Base-by-base conservation (phyloP, 805 yeast genomes). In the Saturnispora quitensis region DNA sequence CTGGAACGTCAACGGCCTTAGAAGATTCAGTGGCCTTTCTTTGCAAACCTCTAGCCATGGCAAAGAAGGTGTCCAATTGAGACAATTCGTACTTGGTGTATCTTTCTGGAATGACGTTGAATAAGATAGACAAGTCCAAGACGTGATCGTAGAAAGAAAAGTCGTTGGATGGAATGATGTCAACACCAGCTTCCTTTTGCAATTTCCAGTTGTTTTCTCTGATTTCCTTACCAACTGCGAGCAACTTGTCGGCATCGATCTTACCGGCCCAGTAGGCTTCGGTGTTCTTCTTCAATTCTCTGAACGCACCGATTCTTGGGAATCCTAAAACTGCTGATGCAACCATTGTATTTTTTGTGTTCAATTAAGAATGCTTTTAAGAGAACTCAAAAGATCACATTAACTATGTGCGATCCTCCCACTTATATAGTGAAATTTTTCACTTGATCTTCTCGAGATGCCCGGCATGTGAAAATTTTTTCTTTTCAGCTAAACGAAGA, bases 41-140 rank as follows among this genome's bases (percentile, higher is more conserved):
- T 80, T 93, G 99, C 72, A 93, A 81, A 84, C 99, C 99, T 82
- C 99, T 89, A 76, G 98, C 99, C 98, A 93, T 93, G 68, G 99
- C 99, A 72, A 93, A 93, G 67, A 87, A 75, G 58, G 89, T 87
- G 75, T 93, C 99, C 62, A 93, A 78, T 70, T 89, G 84, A 60
- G 89, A 81, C 70, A 93, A 82, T 66, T 84, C 82, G 75, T 77
- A 88, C 80, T 93, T 86, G 75, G 91, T 77, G 84, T 93, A 93
- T 76, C 98, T 86, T 66, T 89, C 95, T 70, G 99, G 99, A 70
- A 93, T 80, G 63, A 84, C 97, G 69, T 93, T 93, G 85, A 93
- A 89, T 69, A 91, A 76, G 61, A 88, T 75, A 53, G 97, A 89
- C 67, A 87, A 77, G 70, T 93, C 99, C 66, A 93, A 78, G 61